Evolutionary conservation across 2,329 filamentous ascomycete genomes (phyloP).

Genomic region (Diaporthe caulivora): DNA sequence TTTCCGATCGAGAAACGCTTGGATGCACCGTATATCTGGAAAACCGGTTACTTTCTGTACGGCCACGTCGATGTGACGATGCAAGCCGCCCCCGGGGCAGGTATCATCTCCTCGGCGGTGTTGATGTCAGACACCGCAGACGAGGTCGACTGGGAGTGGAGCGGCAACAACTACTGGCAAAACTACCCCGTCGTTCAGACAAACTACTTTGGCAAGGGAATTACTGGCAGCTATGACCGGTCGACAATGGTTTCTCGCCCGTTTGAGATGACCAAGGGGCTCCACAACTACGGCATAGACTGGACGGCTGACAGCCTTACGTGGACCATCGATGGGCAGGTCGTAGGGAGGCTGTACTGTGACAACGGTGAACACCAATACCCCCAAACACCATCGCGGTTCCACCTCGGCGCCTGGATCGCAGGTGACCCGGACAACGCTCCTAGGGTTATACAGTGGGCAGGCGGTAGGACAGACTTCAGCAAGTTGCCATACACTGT

Average conservation of each 20-base stretch:
- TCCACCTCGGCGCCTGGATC: slow-evolving; percentile 27
- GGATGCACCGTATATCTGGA: slow-evolving; percentile 30
- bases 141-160: slow-evolving; percentile 32
- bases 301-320: slow-evolving; percentile 24
- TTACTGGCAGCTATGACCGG: slow-evolving; percentile 21
- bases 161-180: slow-evolving; percentile 1
- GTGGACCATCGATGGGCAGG: slow-evolving; percentile 11
- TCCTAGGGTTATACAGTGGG: slow-evolving; percentile 20
- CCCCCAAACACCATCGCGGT: slow-evolving; percentile 19
- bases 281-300: slow-evolving; percentile 25
- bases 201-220: slow-evolving; percentile 26
- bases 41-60: slow-evolving; percentile 15
- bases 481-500: background rate
- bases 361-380: slow-evolving; percentile 20
- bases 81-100: slow-evolving; percentile 21
- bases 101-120: slow-evolving; percentile 5
- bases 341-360: slow-evolving; percentile 10
- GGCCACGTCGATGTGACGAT: slow-evolving; percentile 20
- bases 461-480: slow-evolving; percentile 8
- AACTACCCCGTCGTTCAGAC: slow-evolving; percentile 2
- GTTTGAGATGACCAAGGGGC: slow-evolving; percentile 3
- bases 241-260: slow-evolving; percentile 2
- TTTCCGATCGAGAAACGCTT: slow-evolving; percentile 13
- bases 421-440: slow-evolving; percentile 10
- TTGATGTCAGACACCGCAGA: slow-evolving; percentile 8